Evolutionary conservation across 2,329 filamentous ascomycete genomes (phyloP), one percentile per base, ranked within the genome.

Genomic region (Blastomyces emzantsi): DNA sequence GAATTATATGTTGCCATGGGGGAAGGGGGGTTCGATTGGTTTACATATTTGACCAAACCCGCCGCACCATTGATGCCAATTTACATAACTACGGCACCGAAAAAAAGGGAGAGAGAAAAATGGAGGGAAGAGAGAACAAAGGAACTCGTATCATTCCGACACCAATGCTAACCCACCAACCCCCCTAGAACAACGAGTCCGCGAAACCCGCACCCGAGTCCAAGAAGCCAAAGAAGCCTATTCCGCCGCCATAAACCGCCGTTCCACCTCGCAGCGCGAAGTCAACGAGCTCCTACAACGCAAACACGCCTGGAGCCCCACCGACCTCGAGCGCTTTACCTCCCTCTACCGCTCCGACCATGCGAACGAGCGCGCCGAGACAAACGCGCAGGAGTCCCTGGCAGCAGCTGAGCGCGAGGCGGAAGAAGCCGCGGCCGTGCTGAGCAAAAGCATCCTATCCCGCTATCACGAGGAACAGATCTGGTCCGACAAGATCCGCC

Each of bases 391-490:
- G 68, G 86, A 89, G 64, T 82, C 83, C 17, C 82, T 97, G 33
- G 86, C 86, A 19, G 83, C 86, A 64, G 87, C 90, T 1, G 94
- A 99, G 78, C 83, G 84, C 55, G 85, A 90, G 65, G 86, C 95
- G 65, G 90, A 96, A 76, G 87, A 89, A 66, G 84, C 92, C 0
- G 85, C 87, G 63, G 85, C 87, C 61, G 84, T 87, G 70, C 80
- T 99, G 62, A 93, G 89, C 73, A 87, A 88, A 66, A 87, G 88
- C 60, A 97, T 97, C 70, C 80, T 97, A 61, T 89, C 89, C 66
- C 86, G 95, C 65, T 99, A 99, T 76, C 94, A 99, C 75, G 94
- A 99, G 78, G 94, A 99, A 79, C 94, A 99, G 79, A 95, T 99
- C 63, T 99, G 94, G 94, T 96, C 90, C 73, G 94, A 99, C 75